These are phyloP conservation scores for Dactylorhiza incarnata DNA, from an alignment of 106 monocot genomes.

Conservation along the genomic window DNA sequence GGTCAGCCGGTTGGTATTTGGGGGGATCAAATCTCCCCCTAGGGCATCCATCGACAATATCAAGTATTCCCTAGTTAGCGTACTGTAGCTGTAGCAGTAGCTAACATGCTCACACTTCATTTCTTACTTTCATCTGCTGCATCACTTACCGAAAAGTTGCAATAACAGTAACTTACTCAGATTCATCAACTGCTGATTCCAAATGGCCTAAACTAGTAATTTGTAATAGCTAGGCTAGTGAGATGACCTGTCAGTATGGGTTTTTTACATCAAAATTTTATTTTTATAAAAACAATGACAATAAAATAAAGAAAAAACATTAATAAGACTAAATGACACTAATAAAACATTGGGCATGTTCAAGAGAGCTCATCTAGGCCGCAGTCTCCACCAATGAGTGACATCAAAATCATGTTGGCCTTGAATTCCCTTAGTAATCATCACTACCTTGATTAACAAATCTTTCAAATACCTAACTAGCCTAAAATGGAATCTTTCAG, in stretches of 20 bases:
- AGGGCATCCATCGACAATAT: too few relatives aligned
- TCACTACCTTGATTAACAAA: background rate
- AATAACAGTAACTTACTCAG: too few relatives aligned
- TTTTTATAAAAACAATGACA: background rate
- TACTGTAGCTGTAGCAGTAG: too few relatives aligned
- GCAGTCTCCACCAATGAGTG: background rate
- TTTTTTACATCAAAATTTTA: background rate
- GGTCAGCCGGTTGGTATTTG: too few relatives aligned
- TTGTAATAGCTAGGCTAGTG: background rate
- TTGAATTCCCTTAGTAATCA: background rate
- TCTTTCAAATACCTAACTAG: background rate
- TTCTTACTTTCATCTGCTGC: too few relatives aligned
- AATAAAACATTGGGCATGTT: background rate
- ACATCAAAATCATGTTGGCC: background rate
- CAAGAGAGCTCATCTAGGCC: background rate
- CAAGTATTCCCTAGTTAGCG: too few relatives aligned
- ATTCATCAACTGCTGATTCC: too few relatives aligned
- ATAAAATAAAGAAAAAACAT: background rate
- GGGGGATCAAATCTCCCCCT: too few relatives aligned
- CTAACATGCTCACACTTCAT: too few relatives aligned
- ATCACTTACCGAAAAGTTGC: too few relatives aligned
- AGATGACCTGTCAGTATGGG: background rate
- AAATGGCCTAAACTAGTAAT: background rate
- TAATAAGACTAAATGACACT: background rate
- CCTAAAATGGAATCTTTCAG: background rate